These are phyloP conservation scores for Echinosophora koreensis DNA, from an alignment of 306 rosid genomes.

Conservation along the genomic window DNA sequence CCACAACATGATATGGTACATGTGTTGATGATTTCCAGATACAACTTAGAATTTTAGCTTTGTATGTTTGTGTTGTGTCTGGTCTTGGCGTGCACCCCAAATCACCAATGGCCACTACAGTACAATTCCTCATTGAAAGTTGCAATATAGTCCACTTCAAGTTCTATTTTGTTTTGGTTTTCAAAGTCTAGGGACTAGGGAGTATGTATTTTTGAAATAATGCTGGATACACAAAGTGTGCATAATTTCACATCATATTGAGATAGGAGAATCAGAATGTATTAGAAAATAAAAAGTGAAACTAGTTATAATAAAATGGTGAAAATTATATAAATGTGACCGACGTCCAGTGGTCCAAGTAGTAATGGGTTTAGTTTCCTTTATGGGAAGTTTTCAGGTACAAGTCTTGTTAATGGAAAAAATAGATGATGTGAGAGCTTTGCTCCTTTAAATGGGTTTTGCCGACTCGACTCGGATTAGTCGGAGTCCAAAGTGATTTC, in stretches of 20 bases:
- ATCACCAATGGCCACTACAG: constrained; percentile 34
- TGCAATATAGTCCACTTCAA: not conserved
- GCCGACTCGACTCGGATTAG: no score
- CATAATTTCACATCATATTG: not conserved
- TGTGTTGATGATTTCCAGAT: constrained; percentile 57
- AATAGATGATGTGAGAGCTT: no score
- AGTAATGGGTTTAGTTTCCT: no score
- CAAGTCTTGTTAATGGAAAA: no score
- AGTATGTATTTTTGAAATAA: not conserved
- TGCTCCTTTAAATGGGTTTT: no score
- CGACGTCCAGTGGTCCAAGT: no score
- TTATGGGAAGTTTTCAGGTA: no score
- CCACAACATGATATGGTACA: constrained; percentile 37
- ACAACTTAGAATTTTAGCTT: constrained; percentile 50
- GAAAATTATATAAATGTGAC: no score
- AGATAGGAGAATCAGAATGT: no score
- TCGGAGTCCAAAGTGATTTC: no score
- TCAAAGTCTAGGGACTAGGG: not conserved
- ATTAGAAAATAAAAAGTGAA: no score
- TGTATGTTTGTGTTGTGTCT: constrained; percentile 43
- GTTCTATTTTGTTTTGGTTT: constrained; percentile 16
- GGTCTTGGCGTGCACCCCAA: constrained; percentile 57
- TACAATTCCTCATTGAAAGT: constrained; percentile 27
- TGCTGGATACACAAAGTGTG: not conserved
- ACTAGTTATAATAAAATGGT: no score